Evolutionary conservation across 768 basidiomycete genomes (phyloP).

Genomic region (Tulasnella calospora): DNA sequence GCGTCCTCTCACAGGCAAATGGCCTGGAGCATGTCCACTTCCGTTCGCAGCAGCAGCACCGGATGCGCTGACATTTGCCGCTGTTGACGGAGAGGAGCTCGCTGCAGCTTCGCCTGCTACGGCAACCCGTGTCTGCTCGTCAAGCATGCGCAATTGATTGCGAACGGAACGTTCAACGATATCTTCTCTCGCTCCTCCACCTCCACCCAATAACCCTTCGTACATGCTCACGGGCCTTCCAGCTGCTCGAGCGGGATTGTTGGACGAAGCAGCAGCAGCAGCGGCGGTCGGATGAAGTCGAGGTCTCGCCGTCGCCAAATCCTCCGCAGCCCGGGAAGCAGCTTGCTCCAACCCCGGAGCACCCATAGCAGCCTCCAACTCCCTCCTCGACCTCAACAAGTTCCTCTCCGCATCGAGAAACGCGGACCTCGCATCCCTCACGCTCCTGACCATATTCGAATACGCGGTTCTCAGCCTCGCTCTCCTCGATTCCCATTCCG

Average conservation of each 20-base stretch:
- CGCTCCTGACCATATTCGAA: background rate
- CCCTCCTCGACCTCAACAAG: background rate
- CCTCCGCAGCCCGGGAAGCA: background rate
- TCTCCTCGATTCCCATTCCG: background rate
- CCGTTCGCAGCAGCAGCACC: background rate
- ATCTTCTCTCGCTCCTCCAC: background rate
- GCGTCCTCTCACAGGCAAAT: background rate
- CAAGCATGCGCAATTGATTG: background rate
- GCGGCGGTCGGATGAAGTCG: background rate
- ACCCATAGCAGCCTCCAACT: background rate
- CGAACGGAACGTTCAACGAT: background rate
- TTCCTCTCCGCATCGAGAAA: background rate
- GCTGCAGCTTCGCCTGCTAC: background rate
- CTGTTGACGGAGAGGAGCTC: background rate
- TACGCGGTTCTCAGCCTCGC: background rate
- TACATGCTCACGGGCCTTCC: constrained; percentile 1
- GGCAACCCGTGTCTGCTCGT: background rate
- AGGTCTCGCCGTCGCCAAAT: background rate
- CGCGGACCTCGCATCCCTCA: background rate
- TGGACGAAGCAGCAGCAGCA: background rate
- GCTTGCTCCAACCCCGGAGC: background rate
- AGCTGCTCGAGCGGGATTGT: background rate
- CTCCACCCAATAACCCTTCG: background rate
- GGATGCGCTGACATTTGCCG: background rate
- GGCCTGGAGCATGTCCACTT: background rate